Conservation (phyloP, 2,329 filamentous ascomycete genomes). For the Botrytis tulipae region DNA sequence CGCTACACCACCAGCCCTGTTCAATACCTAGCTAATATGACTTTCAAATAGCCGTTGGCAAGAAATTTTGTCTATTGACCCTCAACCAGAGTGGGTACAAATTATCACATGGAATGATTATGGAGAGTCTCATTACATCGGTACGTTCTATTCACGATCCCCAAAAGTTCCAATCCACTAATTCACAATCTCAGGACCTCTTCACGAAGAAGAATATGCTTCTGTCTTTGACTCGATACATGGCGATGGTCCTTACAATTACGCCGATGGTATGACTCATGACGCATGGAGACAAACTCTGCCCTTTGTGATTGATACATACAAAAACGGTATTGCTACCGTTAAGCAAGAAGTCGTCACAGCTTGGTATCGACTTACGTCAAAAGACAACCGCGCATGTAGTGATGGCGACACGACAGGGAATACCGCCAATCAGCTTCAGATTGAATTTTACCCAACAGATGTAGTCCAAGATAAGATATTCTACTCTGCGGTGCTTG, state of each 20-base stretch:
- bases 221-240: not conserved
- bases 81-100: slow-evolving; percentile 7
- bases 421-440: not conserved
- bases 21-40: not conserved
- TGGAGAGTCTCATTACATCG: slow-evolving; percentile 13
- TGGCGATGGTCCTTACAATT: not conserved
- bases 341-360: not conserved
- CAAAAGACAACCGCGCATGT: not conserved
- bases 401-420: not conserved
- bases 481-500: not conserved
- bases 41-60: not conserved
- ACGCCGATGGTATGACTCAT: not conserved
- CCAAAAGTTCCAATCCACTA: not conserved
- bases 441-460: not conserved
- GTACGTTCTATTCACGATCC: not conserved
- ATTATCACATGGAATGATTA: slow-evolving; percentile 6
- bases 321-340: not conserved
- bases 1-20: not conserved
- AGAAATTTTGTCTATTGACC: not conserved
- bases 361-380: not conserved
- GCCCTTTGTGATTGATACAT: not conserved
- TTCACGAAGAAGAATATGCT: not conserved
- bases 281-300: not conserved
- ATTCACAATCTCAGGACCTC: not conserved
- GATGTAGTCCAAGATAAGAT: not conserved